phyloP scores from a whole-genome alignment of 1,284 basidiomycete genomes.

The Heliocybe sulcata region DNA sequence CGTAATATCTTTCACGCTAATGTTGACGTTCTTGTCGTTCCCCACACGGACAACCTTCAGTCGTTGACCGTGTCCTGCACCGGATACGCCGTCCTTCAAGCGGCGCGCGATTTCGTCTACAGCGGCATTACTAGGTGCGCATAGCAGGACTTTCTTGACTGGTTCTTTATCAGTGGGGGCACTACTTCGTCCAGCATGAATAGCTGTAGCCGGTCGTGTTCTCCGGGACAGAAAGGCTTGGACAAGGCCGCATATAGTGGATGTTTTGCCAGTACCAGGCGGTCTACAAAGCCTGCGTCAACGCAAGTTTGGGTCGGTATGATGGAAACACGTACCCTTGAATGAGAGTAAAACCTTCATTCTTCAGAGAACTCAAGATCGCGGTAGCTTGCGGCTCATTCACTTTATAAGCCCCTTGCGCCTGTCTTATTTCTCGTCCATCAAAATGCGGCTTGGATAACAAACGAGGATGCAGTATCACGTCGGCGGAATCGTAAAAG shows the following conservation, averaged over 20 bases:
- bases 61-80: conserved; percentile 44
- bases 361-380: conserved; percentile 70
- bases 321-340: conserved; percentile 65
- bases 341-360: conserved; percentile 84
- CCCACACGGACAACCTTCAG: conserved; percentile 91
- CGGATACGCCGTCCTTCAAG: conserved; percentile 72
- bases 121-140: conserved; percentile 97
- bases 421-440: conserved; percentile 46
- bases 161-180: conserved; percentile 39
- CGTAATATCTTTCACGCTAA: conserved; percentile 81
- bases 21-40: conserved; percentile 71
- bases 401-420: conserved; percentile 70
- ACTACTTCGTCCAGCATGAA: conserved; percentile 36
- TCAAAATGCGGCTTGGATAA: conserved; percentile 41
- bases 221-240: conserved; percentile 73
- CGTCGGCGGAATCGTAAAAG: conserved; percentile 73
- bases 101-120: conserved; percentile 95
- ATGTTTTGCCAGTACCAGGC: conserved; percentile 98
- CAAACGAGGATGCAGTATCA: conserved; percentile 65
- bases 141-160: conserved; percentile 79
- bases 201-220: conserved; percentile 36
- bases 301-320: not conserved
- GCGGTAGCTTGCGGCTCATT: conserved; percentile 96
- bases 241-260: conserved; percentile 94
- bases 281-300: conserved; percentile 46